phyloP scores from a whole-genome alignment of 805 yeast species.

The Blastobotrys robertii region DNA sequence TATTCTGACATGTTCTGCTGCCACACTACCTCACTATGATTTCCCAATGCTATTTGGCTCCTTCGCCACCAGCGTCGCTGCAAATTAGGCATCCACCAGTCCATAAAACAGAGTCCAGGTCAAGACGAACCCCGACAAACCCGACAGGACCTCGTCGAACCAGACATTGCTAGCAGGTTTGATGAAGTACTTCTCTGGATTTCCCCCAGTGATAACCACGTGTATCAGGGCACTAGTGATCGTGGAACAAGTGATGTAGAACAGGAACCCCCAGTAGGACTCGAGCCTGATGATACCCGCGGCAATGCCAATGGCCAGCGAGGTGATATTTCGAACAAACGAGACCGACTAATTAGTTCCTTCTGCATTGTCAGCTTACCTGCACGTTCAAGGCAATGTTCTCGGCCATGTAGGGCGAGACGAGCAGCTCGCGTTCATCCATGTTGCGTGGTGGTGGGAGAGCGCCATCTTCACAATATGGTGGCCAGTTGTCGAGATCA shows the following conservation, averaged over 20 bases:
- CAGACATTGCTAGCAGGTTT: slow-evolving; percentile 34
- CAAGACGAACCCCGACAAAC: slow-evolving; percentile 43
- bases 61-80: no score
- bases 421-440: slow-evolving; percentile 1
- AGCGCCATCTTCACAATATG: background rate
- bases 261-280: slow-evolving; percentile 38
- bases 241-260: slow-evolving; percentile 32
- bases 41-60: no score
- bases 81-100: slow-evolving; percentile 28
- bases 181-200: slow-evolving; percentile 32
- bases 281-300: slow-evolving; percentile 48
- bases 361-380: slow-evolving; percentile 5
- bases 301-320: slow-evolving; percentile 41
- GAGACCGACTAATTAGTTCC: slow-evolving; percentile 9
- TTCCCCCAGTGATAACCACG: slow-evolving; percentile 27
- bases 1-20: no score
- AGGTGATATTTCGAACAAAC: slow-evolving; percentile 36
- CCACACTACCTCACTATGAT: no score
- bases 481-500: slow-evolving; percentile 77
- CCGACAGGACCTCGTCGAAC: slow-evolving; percentile 37
- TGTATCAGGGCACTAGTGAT: slow-evolving; percentile 28
- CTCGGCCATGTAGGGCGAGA: slow-evolving; percentile 12
- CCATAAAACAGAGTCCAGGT: slow-evolving; percentile 51
- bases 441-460: background rate
- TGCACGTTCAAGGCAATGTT: slow-evolving; percentile 11